These are phyloP conservation scores for Mycena galericulata DNA, from an alignment of 768 basidiomycete genomes.

Conservation along the genomic window DNA sequence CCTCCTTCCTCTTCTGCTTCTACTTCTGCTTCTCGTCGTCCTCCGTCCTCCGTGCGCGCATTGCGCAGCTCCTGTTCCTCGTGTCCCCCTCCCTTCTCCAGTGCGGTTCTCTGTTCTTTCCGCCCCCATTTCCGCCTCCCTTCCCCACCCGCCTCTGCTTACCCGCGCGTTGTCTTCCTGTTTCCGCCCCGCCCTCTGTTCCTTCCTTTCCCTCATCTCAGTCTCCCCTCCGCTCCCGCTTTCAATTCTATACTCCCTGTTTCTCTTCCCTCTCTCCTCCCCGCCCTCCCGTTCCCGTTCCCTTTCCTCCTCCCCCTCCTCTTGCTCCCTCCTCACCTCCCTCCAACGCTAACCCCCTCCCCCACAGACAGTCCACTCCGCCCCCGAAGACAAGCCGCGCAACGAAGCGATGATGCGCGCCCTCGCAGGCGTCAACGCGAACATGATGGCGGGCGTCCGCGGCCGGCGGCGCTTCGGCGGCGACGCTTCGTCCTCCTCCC, in stretches of 20 bases:
- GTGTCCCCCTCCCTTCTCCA: not conserved
- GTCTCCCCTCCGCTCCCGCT: no score
- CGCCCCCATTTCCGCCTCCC: no score
- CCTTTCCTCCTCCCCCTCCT: not conserved
- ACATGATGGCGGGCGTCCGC: conserved; percentile 34
- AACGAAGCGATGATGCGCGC: conserved; percentile 38
- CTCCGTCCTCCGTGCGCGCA: not conserved
- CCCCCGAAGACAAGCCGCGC: conserved; percentile 35
- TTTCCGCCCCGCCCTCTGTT: not conserved
- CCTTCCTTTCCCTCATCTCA: not conserved
- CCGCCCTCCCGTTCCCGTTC: no score
- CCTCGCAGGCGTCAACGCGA: conserved; percentile 32
- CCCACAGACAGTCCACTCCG: conserved; percentile 34
- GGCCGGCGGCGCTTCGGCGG: conserved; percentile 20
- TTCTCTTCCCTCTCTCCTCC: not conserved
- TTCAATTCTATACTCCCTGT: no score
- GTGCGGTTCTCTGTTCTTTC: no score
- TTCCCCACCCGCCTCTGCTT: no score
- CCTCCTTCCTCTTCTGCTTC: not conserved
- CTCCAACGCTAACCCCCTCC: not conserved
- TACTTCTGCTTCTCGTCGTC: not conserved
- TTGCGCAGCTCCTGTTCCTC: not conserved
- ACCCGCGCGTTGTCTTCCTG: no score
- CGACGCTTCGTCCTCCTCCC: not conserved
- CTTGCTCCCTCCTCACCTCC: not conserved